phyloP scores from a whole-genome alignment of 2,329 filamentous ascomycete genomes.

The Trichoderma semiorbis region DNA sequence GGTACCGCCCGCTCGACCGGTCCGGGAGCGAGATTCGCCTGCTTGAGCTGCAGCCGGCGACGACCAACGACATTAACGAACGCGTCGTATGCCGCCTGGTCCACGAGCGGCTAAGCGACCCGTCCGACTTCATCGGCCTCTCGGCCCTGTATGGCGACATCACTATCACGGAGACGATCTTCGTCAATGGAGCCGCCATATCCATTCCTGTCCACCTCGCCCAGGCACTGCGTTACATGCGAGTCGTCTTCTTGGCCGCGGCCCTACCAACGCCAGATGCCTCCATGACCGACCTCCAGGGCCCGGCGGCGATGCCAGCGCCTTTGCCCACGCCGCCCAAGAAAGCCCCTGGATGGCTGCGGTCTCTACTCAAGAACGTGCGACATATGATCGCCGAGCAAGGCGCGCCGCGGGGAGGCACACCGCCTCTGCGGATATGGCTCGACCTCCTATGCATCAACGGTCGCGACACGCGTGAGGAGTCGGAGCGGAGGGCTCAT shows the following conservation, averaged over 20 bases:
- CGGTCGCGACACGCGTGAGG: slow-evolving; percentile 27
- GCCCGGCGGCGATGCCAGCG: not conserved
- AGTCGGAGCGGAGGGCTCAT: slow-evolving; percentile 27
- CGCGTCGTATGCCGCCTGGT: slow-evolving; percentile 34
- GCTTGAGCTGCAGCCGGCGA: slow-evolving; percentile 32
- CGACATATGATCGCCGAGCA: slow-evolving; percentile 17
- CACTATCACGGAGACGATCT: slow-evolving; percentile 29
- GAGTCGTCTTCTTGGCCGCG: slow-evolving; percentile 32
- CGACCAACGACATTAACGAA: slow-evolving; percentile 26
- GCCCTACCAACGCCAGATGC: slow-evolving; percentile 14
- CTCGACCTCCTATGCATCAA: slow-evolving; percentile 33
- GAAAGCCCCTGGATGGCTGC: slow-evolving; percentile 23
- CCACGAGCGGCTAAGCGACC: slow-evolving; percentile 27
- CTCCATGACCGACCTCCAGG: slow-evolving; percentile 6
- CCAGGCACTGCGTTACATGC: slow-evolving; percentile 32
- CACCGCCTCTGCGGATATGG: slow-evolving; percentile 29
- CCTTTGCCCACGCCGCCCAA: slow-evolving; percentile 22
- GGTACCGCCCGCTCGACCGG: slow-evolving; percentile 23
- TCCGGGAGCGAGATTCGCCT: slow-evolving; percentile 31
- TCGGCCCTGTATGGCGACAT: slow-evolving; percentile 31
- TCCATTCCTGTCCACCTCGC: slow-evolving; percentile 29
- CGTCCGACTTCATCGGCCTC: slow-evolving; percentile 30
- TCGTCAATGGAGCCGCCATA: slow-evolving; percentile 28
- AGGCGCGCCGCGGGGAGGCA: not conserved
- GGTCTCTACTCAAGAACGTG: slow-evolving; percentile 21